A percentile compares a stretch with the other conserved stretches of the same genome.
Evolutionary conservation across 495 filamentous ascomycete species (phyloP).

Genomic region (Neurospora sp.): DNA sequence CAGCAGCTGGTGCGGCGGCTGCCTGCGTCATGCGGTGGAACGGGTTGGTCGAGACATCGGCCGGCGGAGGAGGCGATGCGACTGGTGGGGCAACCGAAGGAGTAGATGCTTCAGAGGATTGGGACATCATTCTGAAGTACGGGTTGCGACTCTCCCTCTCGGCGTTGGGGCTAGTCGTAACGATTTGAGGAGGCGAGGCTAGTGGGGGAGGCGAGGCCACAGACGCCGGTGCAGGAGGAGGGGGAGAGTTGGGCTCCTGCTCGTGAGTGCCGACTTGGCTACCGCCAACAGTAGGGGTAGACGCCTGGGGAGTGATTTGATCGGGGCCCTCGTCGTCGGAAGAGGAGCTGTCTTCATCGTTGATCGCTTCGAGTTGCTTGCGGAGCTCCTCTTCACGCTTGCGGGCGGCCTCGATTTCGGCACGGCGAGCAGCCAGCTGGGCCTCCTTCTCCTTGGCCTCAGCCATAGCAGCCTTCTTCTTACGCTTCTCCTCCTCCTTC

Average conservation of each 20-base stretch:
- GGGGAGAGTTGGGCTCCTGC: constrained; percentile 33
- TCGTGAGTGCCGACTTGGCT: constrained; percentile 43
- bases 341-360: constrained; percentile 64
- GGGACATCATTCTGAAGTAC: constrained; percentile 42
- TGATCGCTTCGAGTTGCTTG: constrained; percentile 72
- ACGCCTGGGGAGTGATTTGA: constrained; percentile 70
- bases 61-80: constrained; percentile 28
- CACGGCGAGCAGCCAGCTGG: constrained; percentile 71
- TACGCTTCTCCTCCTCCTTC: constrained; percentile 88
- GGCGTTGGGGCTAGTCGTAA: constrained; percentile 36
- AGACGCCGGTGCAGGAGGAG: constrained; percentile 19
- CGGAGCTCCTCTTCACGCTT: constrained; percentile 83
- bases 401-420: constrained; percentile 83
- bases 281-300: constrained; percentile 57
- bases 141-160: constrained; percentile 42
- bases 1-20: constrained; percentile 26
- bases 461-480: constrained; percentile 75
- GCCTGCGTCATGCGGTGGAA: constrained; percentile 79
- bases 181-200: constrained; percentile 30
- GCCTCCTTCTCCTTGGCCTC: constrained; percentile 85
- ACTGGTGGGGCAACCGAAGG: constrained; percentile 34
- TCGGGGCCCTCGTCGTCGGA: constrained; percentile 84
- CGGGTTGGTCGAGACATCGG: constrained; percentile 74
- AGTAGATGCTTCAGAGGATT: constrained; percentile 35
- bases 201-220: constrained; percentile 27